Base-by-base conservation (phyloP, 768 basidiomycete species). In the Tephrocybe rancida region DNA sequence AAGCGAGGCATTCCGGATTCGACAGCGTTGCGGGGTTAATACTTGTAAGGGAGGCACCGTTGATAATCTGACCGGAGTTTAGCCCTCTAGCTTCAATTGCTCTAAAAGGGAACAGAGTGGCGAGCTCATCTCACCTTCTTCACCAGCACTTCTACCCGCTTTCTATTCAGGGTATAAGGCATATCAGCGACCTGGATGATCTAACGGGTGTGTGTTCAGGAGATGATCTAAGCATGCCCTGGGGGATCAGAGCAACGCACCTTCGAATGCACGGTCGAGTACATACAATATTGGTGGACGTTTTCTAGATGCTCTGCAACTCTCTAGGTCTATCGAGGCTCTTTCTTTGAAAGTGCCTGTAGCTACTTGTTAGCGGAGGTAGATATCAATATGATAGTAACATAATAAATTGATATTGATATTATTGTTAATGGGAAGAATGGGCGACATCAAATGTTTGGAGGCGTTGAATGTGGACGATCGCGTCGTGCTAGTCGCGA, bases 371-470 rank as follows among this genome's bases (percentile, higher is more conserved):
- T n/a, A n/a, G n/a, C n/a, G n/a, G n/a, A n/a, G n/a, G n/a, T n/a
- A n/a, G n/a, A n/a, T n/a, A n/a, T n/a, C n/a, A n/a, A n/a, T n/a
- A n/a, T n/a, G n/a, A n/a, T n/a, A n/a, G n/a, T n/a, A n/a, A n/a
- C n/a, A n/a, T n/a, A n/a, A n/a, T n/a, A n/a, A n/a, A n/a, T n/a
- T n/a, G n/a, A n/a, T n/a, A n/a, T n/a, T n/a, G n/a, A n/a, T n/a
- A n/a, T n/a, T n/a, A n/a, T n/a, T n/a, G n/a, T n/a, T 63, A 24
- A 32, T 62, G 2, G 73, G 79, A 13, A 80, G 82, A 48, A 83
- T 94, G 75, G 92, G 92, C 14, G 92, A 94, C 61, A 79, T 94
- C 35, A 90, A 88, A 68, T 85, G 88, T 9, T 63, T 94, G 21
- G 92, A 94, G 67, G 87, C 91, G 2, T 88, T 94, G 52, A 90